A percentile compares a stretch with the other conserved stretches of the same genome.
phyloP scores from a whole-genome alignment of 345 rosid genomes.

The Brassica nigra region DNA sequence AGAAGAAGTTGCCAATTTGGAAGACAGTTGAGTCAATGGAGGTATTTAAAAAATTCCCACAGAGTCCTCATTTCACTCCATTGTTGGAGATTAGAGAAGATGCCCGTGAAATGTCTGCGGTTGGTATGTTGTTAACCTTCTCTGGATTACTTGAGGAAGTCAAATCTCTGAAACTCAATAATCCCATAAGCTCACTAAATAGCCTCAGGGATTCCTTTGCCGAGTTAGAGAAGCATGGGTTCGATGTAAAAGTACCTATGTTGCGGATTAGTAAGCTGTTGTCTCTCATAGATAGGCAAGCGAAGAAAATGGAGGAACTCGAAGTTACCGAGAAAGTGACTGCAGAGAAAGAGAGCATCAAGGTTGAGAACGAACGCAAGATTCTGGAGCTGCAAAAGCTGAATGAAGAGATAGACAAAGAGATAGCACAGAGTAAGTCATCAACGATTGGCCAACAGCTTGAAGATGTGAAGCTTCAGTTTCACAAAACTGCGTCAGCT shows the following conservation, averaged over 20 bases:
- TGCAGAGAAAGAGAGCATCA: conserved; percentile 26
- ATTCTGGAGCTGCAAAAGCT: conserved; percentile 42
- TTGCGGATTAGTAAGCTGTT: conserved; percentile 47
- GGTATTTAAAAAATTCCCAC: conserved; percentile 43
- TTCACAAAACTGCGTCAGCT: conserved; percentile 36
- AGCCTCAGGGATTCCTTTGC: conserved; percentile 51
- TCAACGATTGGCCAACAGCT: conserved; percentile 21
- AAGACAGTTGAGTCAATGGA: conserved; percentile 60
- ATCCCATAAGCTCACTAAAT: conserved; percentile 37
- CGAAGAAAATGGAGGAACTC: conserved; percentile 35
- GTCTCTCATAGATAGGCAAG: conserved; percentile 39
- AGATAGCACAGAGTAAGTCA: conserved; percentile 33
- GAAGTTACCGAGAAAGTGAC: conserved; percentile 36
- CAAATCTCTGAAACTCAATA: conserved; percentile 37
- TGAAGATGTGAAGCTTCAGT: background rate
- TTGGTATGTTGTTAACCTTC: conserved; percentile 63
- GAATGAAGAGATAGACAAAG: conserved; percentile 30
- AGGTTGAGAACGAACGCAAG: conserved; percentile 45
- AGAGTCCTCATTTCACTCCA: conserved; percentile 65
- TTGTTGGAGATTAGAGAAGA: conserved; percentile 50
- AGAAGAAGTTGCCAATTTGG: conserved; percentile 58
- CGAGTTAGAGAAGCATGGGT: conserved; percentile 61
- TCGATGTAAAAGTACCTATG: conserved; percentile 45
- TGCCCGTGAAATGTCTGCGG: conserved; percentile 63
- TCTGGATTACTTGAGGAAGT: conserved; percentile 56